A percentile compares a stretch with the other conserved stretches of the same genome.
Conservation (phyloP, 352 stramenopile genomes). For the Globisporangium mamillatum region DNA sequence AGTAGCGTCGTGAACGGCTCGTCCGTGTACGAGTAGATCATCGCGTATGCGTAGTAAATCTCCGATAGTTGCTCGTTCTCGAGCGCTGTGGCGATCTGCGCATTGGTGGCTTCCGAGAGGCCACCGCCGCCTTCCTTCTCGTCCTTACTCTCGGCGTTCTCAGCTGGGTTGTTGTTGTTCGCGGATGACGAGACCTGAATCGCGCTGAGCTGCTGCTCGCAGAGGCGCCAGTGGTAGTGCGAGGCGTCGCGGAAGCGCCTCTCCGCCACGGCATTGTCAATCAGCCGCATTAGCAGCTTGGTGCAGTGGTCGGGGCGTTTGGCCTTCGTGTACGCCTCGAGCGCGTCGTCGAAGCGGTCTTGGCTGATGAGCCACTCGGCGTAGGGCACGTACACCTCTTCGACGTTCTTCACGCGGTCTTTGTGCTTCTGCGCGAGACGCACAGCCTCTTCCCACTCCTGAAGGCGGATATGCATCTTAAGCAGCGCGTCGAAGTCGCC, state of each 20-base stretch:
- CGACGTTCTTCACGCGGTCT: slow-evolving; percentile 75
- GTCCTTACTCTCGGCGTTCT: slow-evolving; percentile 17
- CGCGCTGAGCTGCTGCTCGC: slow-evolving; percentile 71
- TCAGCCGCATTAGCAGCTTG: slow-evolving; percentile 84
- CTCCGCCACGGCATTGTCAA: slow-evolving; percentile 87
- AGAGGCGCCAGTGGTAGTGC: slow-evolving; percentile 93
- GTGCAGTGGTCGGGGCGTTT: slow-evolving; percentile 81
- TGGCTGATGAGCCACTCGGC: slow-evolving; percentile 90
- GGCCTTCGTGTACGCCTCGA: slow-evolving; percentile 87
- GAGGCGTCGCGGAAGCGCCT: slow-evolving; percentile 87
- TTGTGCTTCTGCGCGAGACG: slow-evolving; percentile 83
- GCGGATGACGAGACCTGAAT: slow-evolving; percentile 14
- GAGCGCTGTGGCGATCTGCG: slow-evolving; percentile 34
- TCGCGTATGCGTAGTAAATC: slow-evolving; percentile 92
- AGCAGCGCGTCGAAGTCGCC: slow-evolving; percentile 84
- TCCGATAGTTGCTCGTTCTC: slow-evolving; percentile 82
- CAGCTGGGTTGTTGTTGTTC: slow-evolving; percentile 13
- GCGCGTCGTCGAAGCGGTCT: slow-evolving; percentile 91
- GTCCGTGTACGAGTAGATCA: slow-evolving; percentile 92
- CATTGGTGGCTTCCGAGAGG: slow-evolving; percentile 24
- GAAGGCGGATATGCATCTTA: slow-evolving; percentile 85
- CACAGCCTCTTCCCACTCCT: slow-evolving; percentile 93
- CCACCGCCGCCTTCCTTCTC: background rate
- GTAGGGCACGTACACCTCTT: slow-evolving; percentile 92
- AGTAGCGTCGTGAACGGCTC: slow-evolving; percentile 93